Conservation (phyloP, 345 rosid species). For the Euphorbia lathyris region DNA sequence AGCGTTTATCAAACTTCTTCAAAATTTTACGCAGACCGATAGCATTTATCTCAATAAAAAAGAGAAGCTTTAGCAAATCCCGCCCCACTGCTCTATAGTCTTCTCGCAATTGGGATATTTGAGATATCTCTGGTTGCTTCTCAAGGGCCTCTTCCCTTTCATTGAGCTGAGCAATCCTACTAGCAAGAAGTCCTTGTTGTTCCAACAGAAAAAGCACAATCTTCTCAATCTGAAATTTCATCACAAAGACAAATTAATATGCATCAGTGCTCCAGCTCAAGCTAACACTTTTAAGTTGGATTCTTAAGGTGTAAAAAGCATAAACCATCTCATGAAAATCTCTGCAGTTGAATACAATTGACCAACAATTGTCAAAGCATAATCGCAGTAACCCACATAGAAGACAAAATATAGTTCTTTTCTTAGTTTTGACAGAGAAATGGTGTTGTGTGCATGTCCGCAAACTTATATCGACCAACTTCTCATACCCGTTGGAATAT, state of each 20-base stretch:
- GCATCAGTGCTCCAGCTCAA: neutral
- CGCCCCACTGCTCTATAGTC: conserved; percentile 70
- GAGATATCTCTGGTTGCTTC: conserved; percentile 62
- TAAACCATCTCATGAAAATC: neutral
- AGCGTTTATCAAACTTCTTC: conserved; percentile 94
- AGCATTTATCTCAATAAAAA: conserved; percentile 85
- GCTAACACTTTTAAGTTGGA: neutral
- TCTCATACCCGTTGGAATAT: neutral
- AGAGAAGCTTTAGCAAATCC: conserved; percentile 79
- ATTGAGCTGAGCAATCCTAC: conserved; percentile 61
- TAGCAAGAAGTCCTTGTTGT: conserved; percentile 87
- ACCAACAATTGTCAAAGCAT: neutral
- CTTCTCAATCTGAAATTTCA: conserved; percentile 76
- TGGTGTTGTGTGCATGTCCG: neutral
- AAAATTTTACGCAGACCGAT: conserved; percentile 91
- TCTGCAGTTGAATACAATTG: neutral
- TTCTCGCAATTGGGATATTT: conserved; percentile 63
- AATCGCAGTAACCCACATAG: neutral
- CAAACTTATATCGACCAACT: neutral
- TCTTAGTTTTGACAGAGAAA: neutral
- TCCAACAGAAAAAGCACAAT: conserved; percentile 91
- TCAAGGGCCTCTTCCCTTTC: conserved; percentile 63
- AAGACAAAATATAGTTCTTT: neutral
- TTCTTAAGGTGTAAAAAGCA: conserved; percentile 4
- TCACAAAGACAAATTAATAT: conserved; percentile 5